Evolutionary conservation across 2,329 filamentous ascomycete genomes (phyloP), one percentile per base, ranked within the genome.

Genomic region (Colletotrichum orbiculare): DNA sequence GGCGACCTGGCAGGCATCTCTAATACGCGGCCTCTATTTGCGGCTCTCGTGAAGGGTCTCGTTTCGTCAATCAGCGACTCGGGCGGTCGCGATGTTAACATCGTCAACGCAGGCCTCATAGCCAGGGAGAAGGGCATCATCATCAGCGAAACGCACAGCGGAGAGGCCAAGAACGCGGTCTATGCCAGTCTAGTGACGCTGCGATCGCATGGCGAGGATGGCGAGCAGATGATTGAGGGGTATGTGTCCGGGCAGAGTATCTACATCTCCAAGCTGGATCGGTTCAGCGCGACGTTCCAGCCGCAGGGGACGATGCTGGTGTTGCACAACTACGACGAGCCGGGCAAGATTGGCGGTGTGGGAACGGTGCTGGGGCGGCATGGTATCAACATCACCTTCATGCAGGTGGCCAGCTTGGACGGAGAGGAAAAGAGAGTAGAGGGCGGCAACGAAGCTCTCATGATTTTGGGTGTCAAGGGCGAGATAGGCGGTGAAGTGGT

Each of bases 271-370:
- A 86, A 91, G 34, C 79, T 96, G 8, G 91, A 89, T 71, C 85
- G 89, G 1, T 96, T 95, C 79, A 87, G 85, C 43, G 91, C 91
- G 0, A 88, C 87, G 5, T 95, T 96, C 69, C 83, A 87, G 10
- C 91, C 92, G 0, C 85, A 91, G 64, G 92, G 92, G 0, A 92
- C 87, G 0, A 75, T 95, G 64, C 81, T 94, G n/a, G 90, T 95
- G 64, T 86, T 93, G 71, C 87, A 93, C 72, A 95, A 95, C 78
- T 94, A 92, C 71, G 92, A 96, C 73, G 85, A 89, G 68, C 91
- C 91, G 0, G 92, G 92, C 10, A 94, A 94, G 81, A 95, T 96
- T 74, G 92, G 92, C 2, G 87, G 88, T 42, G 92, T 96, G 3
- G 92, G 92, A 1, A 89, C 84, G 63, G 83, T 89, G 55, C 78